A percentile compares a stretch with the other conserved stretches of the same genome.
These are phyloP conservation scores for Tetragonia tetragonoides DNA, from an alignment of 148 eudicot species.

Conservation along the genomic window DNA sequence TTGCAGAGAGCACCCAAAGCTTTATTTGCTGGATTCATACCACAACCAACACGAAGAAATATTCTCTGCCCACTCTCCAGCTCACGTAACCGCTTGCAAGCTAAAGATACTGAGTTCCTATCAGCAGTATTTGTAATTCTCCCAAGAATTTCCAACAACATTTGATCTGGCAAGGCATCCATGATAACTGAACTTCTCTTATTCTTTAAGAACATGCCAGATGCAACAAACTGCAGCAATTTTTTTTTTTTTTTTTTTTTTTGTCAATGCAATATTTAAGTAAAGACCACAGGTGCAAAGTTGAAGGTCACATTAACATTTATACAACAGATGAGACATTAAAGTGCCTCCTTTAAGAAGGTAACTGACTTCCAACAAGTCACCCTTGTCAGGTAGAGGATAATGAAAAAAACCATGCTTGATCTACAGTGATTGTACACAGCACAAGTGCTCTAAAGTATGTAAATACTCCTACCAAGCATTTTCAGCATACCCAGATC, in stretches of 20 bases:
- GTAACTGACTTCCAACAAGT: neutral
- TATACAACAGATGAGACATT: neutral
- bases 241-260: no score
- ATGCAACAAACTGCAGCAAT: conserved; percentile 27
- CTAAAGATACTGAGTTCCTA: conserved; percentile 61
- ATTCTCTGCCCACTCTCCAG: conserved; percentile 70
- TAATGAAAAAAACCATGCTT: neutral
- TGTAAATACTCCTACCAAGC: neutral
- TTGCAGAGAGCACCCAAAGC: conserved; percentile 59
- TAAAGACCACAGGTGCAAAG: conserved; percentile 1
- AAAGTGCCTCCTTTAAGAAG: neutral
- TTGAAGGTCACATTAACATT: neutral
- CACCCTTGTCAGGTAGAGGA: neutral
- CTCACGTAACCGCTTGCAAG: conserved; percentile 62
- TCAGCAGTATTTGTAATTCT: conserved; percentile 49
- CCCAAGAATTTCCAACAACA: conserved; percentile 60
- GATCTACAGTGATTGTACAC: neutral
- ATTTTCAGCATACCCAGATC: no score
- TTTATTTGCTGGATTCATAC: conserved; percentile 75
- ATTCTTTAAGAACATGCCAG: neutral
- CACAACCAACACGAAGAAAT: conserved; percentile 75
- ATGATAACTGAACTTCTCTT: conserved; percentile 28
- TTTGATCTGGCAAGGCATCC: conserved; percentile 71
- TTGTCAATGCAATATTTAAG: conserved; percentile 1
- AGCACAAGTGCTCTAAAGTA: neutral